Base-by-base conservation (phyloP, 176 grass and related monocot genomes). In the Coix lacrymajobi region DNA sequence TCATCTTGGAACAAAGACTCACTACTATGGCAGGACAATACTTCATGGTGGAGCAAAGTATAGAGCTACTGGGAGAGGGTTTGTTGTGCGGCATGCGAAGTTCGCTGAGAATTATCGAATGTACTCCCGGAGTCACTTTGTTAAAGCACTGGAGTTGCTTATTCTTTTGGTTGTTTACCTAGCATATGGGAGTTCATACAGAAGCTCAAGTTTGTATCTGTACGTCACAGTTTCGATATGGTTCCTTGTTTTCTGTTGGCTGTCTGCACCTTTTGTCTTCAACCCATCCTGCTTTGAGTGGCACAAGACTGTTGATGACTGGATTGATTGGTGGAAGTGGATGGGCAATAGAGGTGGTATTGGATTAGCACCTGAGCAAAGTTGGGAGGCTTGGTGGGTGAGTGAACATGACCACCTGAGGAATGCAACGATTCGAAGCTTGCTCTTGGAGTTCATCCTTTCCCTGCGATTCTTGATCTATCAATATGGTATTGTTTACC, bases 261-360 rank as follows among this genome's bases (percentile, higher is more conserved):
- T 94, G 11, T 91, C 91, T 89, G 92, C 89, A 52, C 92, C 92
- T 40, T 94, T 94, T 84, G 22, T 94, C 44, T 91, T 94, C 86
- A 94, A 94, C 30, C 92, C 92, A 26, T 94, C 92, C 33, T 85
- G 92, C 58, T 94, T 94, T 79, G 89, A 94, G 74, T 94, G 92
- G 92, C 89, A 94, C 71, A 94, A 94, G 71, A 89, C 85, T 7
- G 84, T 91, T 69, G 86, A 94, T 41, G 92, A 94, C 73, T 94
- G 89, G 92, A 72, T 49, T 32, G 92, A 94, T 54, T 94, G 92
- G 92, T 81, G 70, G 86, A 91, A 87, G 11, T 94, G 92, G 92
- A 94, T 94, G 73, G 72, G 33, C 66, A 93, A 85, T 66, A 83
- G 88, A 81, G 92, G 92, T 3, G 92, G 92, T 28, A 91, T 94